Base-by-base conservation (phyloP, 331 rosid genomes). In the Malus hybrid region DNA sequence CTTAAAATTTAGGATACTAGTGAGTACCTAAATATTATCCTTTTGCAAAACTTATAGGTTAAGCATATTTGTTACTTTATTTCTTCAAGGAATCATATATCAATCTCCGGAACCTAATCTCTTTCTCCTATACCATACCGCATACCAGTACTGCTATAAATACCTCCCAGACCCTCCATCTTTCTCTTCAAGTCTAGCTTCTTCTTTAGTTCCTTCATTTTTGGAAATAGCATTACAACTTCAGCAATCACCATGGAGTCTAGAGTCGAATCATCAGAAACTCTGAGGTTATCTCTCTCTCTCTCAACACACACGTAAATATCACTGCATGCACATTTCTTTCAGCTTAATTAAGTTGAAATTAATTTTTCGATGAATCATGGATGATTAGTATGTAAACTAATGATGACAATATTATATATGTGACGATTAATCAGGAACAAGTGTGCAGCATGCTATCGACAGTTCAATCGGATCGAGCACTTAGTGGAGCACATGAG, bases 401-500 rank as follows among this genome's bases (percentile, higher is more conserved):
- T 4, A 24, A 60, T 61, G 19, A 61, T 3, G 7, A 57, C 4
- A 7, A 7, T 57, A 57, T 10, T 24, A 24, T 24, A 10, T 10
- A n/a, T 57, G 13, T 2, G 44, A 2, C 8, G 44, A 39, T 39
- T 39, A 39, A 54, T 9, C 85, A 94, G 99, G 97, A 91, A 90
- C 69, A 94, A 88, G 83, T 94, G 99, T 75, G 95, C 88, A 48
- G 97, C 97, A 73, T 94, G 99, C 91, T 92, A 70, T 79, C 84
- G 91, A 73, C 97, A 94, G 64, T 94, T 92, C 88, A 94, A 90
- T 85, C 90, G 65, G 69, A 74, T 90, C 81, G 99, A 92, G 83
- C 99, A 94, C 83, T 86, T 94, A 11, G 99, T 92, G 82, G 99
- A 94, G 76, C 99, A 94, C 89, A 94, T 94, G 99, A 92, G 90